Conservation (phyloP, 306 rosid genomes). For the Hylodesmum podocarpum region DNA sequence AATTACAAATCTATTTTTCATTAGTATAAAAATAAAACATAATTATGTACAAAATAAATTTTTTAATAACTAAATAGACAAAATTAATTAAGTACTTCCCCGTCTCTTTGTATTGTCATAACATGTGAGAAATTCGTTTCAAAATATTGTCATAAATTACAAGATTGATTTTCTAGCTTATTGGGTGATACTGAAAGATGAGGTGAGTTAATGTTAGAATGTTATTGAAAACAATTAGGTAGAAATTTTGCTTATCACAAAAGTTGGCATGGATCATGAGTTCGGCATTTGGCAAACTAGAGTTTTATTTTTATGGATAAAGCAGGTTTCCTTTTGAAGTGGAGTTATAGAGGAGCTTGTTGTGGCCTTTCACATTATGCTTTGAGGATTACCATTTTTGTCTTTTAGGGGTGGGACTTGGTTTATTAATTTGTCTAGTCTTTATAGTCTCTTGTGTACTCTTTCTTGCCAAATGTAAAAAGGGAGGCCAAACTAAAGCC, state of each 20-base stretch:
- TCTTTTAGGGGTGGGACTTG: constrained; percentile 31
- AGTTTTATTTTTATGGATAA: constrained; percentile 28
- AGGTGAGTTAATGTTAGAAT: neutral
- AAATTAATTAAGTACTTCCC: neutral
- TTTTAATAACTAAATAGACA: neutral
- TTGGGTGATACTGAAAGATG: neutral
- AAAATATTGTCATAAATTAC: neutral
- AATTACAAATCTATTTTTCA: neutral
- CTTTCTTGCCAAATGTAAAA: constrained; percentile 38
- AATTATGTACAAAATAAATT: too few relatives aligned
- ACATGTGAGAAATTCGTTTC: neutral
- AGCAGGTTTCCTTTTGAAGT: constrained; percentile 46
- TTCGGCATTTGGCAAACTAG: constrained; percentile 20
- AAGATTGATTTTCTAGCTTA: neutral
- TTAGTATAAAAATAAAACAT: too few relatives aligned
- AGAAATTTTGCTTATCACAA: neutral
- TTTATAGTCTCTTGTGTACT: constrained; percentile 33
- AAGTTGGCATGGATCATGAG: constrained; percentile 19
- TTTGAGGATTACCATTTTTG: constrained; percentile 40
- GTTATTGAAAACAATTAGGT: neutral
- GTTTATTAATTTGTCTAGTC: constrained; percentile 39
- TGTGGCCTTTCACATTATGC: constrained; percentile 35
- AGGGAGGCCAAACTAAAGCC: constrained; percentile 41
- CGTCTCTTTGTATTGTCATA: neutral
- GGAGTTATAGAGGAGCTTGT: constrained; percentile 35